phyloP scores from a whole-genome alignment of 495 filamentous ascomycete species.

The Trichodelitschia bisporula region DNA sequence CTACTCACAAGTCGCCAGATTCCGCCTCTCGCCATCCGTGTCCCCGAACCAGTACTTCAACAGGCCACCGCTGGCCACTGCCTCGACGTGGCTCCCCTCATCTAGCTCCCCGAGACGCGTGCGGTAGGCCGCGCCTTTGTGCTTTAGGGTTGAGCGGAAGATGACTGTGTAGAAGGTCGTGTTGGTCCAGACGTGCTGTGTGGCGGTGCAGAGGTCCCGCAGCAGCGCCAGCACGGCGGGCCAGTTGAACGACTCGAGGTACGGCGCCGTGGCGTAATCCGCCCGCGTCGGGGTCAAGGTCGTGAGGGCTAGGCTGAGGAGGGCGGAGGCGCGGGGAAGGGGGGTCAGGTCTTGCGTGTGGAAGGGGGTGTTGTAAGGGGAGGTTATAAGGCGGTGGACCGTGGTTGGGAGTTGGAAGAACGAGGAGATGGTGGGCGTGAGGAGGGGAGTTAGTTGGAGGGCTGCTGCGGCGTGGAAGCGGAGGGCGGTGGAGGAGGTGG shows the following conservation, averaged over 20 bases:
- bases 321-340: slow-evolving; percentile 33
- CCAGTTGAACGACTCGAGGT: slow-evolving; percentile 62
- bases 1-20: slow-evolving; percentile 16
- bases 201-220: slow-evolving; percentile 17
- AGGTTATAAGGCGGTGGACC: slow-evolving; percentile 37
- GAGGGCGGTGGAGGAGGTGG: too few species aligned
- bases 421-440: too few species aligned
- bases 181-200: slow-evolving; percentile 31
- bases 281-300: slow-evolving; percentile 30
- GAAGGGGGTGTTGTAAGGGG: slow-evolving; percentile 40
- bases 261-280: slow-evolving; percentile 57
- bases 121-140: too few species aligned
- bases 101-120: slow-evolving; percentile 42
- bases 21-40: slow-evolving; percentile 8
- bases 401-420: too few species aligned
- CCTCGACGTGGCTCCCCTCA: slow-evolving; percentile 50
- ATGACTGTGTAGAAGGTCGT: slow-evolving; percentile 58
- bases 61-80: slow-evolving; percentile 52
- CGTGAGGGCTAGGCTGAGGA: slow-evolving; percentile 48
- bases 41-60: slow-evolving; percentile 30
- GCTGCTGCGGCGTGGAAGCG: too few species aligned
- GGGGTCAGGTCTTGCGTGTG: slow-evolving; percentile 48
- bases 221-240: slow-evolving; percentile 30
- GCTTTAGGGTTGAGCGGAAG: slow-evolving; percentile 62
- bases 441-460: too few species aligned